Percentiles rank a stretch among this genome's conserved stretches.
Conservation (phyloP, 768 basidiomycete species). For the Suillus sp. region DNA sequence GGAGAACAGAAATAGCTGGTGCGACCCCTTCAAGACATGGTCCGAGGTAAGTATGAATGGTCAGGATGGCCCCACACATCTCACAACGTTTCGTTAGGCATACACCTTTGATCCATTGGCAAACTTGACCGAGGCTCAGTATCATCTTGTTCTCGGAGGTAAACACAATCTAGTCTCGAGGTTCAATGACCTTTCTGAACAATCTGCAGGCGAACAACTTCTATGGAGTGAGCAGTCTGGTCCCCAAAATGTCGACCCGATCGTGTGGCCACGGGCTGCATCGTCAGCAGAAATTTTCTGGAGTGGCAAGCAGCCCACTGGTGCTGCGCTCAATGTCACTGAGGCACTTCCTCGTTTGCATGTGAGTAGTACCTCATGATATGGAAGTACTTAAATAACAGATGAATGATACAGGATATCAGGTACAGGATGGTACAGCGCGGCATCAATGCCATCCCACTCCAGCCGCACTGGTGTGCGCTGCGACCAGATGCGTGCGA, state of each 20-base stretch:
- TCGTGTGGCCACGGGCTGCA: constrained; percentile 73
- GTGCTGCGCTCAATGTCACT: constrained; percentile 36
- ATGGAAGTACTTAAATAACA: background rate
- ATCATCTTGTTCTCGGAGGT: constrained; percentile 69
- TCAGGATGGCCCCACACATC: constrained; percentile 12
- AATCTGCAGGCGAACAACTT: constrained; percentile 53
- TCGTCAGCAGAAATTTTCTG: constrained; percentile 78
- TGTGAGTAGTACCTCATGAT: constrained; percentile 33
- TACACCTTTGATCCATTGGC: constrained; percentile 74
- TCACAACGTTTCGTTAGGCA: constrained; percentile 38
- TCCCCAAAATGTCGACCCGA: constrained; percentile 67
- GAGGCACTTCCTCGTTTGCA: constrained; percentile 67
- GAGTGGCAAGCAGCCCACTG: constrained; percentile 48
- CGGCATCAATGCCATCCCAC: constrained; percentile 57
- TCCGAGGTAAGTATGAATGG: constrained; percentile 49
- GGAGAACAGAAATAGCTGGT: constrained; percentile 60
- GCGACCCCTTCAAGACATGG: constrained; percentile 82
- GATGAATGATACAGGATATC: constrained; percentile 25
- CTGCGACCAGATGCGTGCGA: constrained; percentile 61
- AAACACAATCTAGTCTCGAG: constrained; percentile 19
- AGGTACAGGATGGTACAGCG: constrained; percentile 61
- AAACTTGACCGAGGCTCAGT: constrained; percentile 50
- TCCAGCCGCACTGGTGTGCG: constrained; percentile 77
- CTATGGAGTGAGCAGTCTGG: constrained; percentile 78
- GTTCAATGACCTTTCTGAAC: background rate